Conservation (phyloP, 352 stramenopile species). For the Phytophthora crassamura region DNA sequence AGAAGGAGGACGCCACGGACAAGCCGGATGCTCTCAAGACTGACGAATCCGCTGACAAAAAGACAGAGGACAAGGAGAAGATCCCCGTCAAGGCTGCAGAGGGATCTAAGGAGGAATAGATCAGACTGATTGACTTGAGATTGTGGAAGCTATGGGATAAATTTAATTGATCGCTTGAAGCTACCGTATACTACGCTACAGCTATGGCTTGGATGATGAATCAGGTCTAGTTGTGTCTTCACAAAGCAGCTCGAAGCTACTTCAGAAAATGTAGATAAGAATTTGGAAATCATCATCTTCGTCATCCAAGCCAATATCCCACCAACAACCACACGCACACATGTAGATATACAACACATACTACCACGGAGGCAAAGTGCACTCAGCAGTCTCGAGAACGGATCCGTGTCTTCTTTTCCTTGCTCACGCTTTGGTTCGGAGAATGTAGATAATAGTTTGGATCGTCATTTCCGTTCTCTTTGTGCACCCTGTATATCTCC, state of each 20-base stretch:
- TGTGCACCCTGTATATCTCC: slow-evolving; percentile 7
- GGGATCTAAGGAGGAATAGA: slow-evolving; percentile 13
- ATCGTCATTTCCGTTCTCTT: slow-evolving; percentile 71
- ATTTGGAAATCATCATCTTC: slow-evolving; percentile 75
- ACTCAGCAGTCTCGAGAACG: slow-evolving; percentile 32
- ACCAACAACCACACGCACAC: too few species aligned
- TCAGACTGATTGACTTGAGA: slow-evolving; percentile 7
- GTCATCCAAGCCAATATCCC: slow-evolving; percentile 26
- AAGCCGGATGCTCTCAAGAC: slow-evolving; percentile 1
- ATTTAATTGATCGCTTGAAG: slow-evolving; percentile 13
- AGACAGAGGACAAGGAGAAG: slow-evolving; percentile 10
- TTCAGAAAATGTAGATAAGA: slow-evolving; percentile 80
- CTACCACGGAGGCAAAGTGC: slow-evolving; percentile 2
- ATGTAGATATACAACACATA: slow-evolving; percentile 15
- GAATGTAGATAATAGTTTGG: slow-evolving; percentile 71
- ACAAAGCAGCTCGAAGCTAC: slow-evolving; percentile 26
- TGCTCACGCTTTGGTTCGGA: slow-evolving; percentile 52
- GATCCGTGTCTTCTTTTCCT: slow-evolving; percentile 43
- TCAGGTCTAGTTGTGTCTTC: slow-evolving; percentile 39
- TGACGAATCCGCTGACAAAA: not conserved
- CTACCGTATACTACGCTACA: slow-evolving; percentile 1
- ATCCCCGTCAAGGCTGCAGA: slow-evolving; percentile 10
- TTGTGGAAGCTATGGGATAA: slow-evolving; percentile 6
- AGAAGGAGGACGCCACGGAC: slow-evolving; percentile 16
- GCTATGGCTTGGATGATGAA: slow-evolving; percentile 34